These are phyloP conservation scores for Fusarium sp. DNA, from an alignment of 2,329 filamentous ascomycete genomes.

Conservation along the genomic window DNA sequence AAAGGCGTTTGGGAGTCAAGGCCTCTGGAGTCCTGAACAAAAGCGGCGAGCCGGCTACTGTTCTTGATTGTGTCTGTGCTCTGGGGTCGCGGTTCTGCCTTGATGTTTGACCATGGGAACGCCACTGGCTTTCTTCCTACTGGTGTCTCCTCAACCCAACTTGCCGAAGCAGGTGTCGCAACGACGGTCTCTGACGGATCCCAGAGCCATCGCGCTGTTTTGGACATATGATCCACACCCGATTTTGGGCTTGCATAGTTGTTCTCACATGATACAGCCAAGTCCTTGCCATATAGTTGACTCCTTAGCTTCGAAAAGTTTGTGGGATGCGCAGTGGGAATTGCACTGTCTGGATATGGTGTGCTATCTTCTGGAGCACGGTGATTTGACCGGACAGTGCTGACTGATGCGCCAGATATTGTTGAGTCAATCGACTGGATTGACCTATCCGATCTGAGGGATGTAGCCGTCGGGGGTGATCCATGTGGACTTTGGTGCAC, in stretches of 20 bases:
- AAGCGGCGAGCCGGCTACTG: background rate
- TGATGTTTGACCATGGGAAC: constrained; percentile 42
- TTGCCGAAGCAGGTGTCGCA: constrained; percentile 30
- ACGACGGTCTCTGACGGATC: constrained; percentile 28
- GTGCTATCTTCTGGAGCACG: constrained; percentile 49
- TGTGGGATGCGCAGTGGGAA: constrained; percentile 39
- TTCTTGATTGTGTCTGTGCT: background rate
- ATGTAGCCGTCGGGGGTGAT: background rate
- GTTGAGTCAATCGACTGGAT: constrained; percentile 2
- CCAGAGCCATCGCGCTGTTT: constrained; percentile 40
- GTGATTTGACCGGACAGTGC: constrained; percentile 45
- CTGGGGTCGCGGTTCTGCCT: background rate
- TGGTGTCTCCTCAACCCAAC: constrained; percentile 30
- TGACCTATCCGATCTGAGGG: background rate
- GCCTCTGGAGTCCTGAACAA: background rate
- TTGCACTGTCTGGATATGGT: constrained; percentile 44
- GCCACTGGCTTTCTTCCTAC: constrained; percentile 39
- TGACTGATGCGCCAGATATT: constrained; percentile 38
- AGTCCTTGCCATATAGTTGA: constrained; percentile 35
- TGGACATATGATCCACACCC: constrained; percentile 37
- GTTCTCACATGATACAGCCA: constrained; percentile 14
- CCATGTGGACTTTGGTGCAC: constrained; percentile 9
- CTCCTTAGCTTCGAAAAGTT: constrained; percentile 20
- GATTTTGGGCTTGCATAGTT: constrained; percentile 28
- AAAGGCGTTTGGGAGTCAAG: constrained; percentile 14